Evolutionary conservation across 163 green algal genomes (phyloP), one percentile per base, ranked within the genome.

Genomic region (Chlorella variabilis): DNA sequence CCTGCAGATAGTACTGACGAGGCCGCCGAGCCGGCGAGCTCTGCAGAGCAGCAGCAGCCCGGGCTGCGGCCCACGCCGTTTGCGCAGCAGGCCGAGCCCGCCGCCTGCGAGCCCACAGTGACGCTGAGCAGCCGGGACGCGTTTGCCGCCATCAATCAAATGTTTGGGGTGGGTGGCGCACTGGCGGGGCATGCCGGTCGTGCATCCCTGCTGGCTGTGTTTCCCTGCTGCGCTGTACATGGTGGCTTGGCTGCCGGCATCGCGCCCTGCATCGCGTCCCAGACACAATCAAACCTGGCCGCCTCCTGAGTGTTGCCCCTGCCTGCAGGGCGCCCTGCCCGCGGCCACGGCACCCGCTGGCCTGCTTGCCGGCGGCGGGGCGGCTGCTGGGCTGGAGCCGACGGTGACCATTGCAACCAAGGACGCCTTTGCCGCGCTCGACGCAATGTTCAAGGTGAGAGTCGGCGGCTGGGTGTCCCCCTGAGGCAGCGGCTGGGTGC

Each of bases 391-490:
- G 5, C 4, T 45, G 38, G 76, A 87, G 71, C 77, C 69, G 2
- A 82, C 83, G 38, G 76, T 82, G 48, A 85, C 80, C 11, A 79
- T 89, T 38, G 78, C 81, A 18, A 81, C 81, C 18, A 34, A 34
- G 3, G 75, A 80, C 5, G 82, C 85, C 6, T 89, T 86, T 58
- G 68, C 79, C 4, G 42, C 82, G 2, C 63, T 90, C 21, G 83
- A 87, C 54, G 58, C 69, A 17, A 87, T 87, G 82, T 89, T 89
- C 75, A 75, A 82, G 76, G 76, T 75, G 31, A 4, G 61, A n/a
- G 25, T n/a, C n/a, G n/a, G n/a, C n/a, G n/a, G n/a, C n/a, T n/a
- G n/a, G n/a, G n/a, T n/a, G n/a, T n/a, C n/a, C n/a, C n/a, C n/a
- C n/a, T n/a, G n/a, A n/a, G n/a, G n/a, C n/a, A n/a, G n/a, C n/a